Base-by-base conservation (phyloP, 805 yeast genomes). In the Priceomyces castillae region DNA sequence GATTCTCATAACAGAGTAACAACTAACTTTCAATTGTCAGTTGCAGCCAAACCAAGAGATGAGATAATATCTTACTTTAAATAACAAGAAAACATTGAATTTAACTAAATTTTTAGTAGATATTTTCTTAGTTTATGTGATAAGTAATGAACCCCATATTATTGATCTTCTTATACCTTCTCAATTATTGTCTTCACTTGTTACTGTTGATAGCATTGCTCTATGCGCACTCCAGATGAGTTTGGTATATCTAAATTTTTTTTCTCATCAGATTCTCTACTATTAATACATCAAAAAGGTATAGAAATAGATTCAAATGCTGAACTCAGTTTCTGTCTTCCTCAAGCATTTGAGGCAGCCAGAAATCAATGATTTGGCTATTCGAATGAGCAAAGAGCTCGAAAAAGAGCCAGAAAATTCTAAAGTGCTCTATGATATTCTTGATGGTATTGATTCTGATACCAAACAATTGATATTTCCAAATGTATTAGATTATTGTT, bases 351-450 rank as follows among this genome's bases (percentile, higher is more conserved):
- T 66, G 45, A 63, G 41, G 25, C 36, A 46, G 0, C 43, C 36
- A 3, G 52, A 54, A 25, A 52, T 56, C 41, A 41, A 40, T 7
- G 61, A 52, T 20, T 45, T 65, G 20, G 62, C 59, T 2, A 35
- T 47, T 4, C 48, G 43, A 10, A 44, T 64, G 14, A 51, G 64
- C 1, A 19, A 39, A 10, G 47, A 47, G 11, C 46, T 63, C 11
- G 35, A 37, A 2, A 44, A 44, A 16, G 39, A 46, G 16, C 43
- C 49, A 3, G 61, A 53, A 3, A 51, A 53, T 33, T 40, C 58
- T 3, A 41, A 34, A 4, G 53, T 57, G 11, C 52, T 66, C 30
- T 54, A 56, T 47, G 69, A 65, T 20, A 46, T 65, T 7, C 40
- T 63, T 14, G 58, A 56, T 12, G 58, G 48, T 6, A 49, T 59